Conservation (phyloP, 2,329 filamentous ascomycete genomes). For the Paraphoma sp. region DNA sequence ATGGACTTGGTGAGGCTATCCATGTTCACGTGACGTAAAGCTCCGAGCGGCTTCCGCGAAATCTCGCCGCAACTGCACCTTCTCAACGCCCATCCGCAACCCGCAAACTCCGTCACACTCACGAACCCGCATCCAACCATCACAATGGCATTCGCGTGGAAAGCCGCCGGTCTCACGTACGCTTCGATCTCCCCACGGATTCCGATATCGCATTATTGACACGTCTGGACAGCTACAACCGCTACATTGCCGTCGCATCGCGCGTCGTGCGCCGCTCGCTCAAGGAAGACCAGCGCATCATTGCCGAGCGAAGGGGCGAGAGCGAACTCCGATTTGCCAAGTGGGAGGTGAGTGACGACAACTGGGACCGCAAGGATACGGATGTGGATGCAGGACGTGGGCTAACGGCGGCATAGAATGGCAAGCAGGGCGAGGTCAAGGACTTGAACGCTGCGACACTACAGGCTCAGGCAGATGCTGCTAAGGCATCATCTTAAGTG, state of each 20-base stretch:
- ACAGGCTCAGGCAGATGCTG: constrained; percentile 53
- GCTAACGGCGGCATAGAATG: constrained; percentile 68
- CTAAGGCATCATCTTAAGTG: constrained; percentile 51
- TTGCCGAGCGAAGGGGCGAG: constrained; percentile 87
- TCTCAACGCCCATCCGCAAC: constrained; percentile 29
- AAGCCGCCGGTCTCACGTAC: constrained; percentile 95
- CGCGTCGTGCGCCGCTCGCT: constrained; percentile 94
- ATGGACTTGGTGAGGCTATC: neutral
- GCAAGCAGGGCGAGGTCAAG: constrained; percentile 91
- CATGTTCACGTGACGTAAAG: constrained; percentile 30
- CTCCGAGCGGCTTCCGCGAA: constrained; percentile 37
- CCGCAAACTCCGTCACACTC: constrained; percentile 27
- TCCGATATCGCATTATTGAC: constrained; percentile 36
- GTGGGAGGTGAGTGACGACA: constrained; percentile 80
- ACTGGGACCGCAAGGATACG: neutral
- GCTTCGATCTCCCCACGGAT: constrained; percentile 47
- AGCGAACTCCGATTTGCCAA: constrained; percentile 89
- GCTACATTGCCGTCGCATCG: constrained; percentile 94
- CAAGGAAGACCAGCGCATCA: constrained; percentile 91
- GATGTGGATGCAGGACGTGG: constrained; percentile 29
- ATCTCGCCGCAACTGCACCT: constrained; percentile 35
- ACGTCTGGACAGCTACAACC: constrained; percentile 83
- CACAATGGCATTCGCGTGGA: constrained; percentile 98
- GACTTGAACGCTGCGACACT: constrained; percentile 66
- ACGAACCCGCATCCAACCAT: constrained; percentile 42